phyloP scores from a whole-genome alignment of 139 green algal genomes.

The Asterochloris erici region DNA sequence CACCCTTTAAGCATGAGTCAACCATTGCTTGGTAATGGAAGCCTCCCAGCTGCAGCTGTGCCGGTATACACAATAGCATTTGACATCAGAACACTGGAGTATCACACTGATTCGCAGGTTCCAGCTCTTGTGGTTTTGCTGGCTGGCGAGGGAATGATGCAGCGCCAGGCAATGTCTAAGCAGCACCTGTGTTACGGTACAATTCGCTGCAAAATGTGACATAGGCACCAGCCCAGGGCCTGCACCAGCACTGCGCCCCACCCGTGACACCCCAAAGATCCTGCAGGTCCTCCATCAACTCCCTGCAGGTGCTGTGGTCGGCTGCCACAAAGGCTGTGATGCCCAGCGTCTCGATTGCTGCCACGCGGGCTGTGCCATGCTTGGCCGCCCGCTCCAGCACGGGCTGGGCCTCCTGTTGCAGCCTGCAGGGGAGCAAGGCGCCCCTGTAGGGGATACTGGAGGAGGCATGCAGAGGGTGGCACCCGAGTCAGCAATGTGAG shows the following conservation, averaged over 20 bases:
- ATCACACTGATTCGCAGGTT: too few relatives aligned
- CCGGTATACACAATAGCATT: too few relatives aligned
- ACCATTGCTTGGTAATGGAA: too few relatives aligned
- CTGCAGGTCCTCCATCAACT: background rate
- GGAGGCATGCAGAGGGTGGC: background rate
- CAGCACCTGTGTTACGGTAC: too few relatives aligned
- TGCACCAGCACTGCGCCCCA: background rate
- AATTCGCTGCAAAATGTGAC: background rate
- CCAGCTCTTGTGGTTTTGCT: too few relatives aligned
- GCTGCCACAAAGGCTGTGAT: conserved; percentile 51
- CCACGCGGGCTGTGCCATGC: conserved; percentile 22
- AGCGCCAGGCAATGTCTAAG: background rate
- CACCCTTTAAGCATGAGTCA: too few relatives aligned
- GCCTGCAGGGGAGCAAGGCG: conserved; percentile 23
- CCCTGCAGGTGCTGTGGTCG: background rate
- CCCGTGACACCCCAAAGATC: background rate
- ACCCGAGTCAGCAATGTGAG: background rate
- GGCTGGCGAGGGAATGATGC: too few relatives aligned
- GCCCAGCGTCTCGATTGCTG: conserved; percentile 48
- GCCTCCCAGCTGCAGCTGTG: too few relatives aligned
- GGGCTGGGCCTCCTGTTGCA: conserved; percentile 34
- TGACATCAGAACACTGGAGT: too few relatives aligned
- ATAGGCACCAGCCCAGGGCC: background rate
- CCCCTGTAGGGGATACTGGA: background rate
- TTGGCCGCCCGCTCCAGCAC: conserved; percentile 40